Base-by-base conservation (phyloP, 345 rosid species). In the Brassica juncea region DNA sequence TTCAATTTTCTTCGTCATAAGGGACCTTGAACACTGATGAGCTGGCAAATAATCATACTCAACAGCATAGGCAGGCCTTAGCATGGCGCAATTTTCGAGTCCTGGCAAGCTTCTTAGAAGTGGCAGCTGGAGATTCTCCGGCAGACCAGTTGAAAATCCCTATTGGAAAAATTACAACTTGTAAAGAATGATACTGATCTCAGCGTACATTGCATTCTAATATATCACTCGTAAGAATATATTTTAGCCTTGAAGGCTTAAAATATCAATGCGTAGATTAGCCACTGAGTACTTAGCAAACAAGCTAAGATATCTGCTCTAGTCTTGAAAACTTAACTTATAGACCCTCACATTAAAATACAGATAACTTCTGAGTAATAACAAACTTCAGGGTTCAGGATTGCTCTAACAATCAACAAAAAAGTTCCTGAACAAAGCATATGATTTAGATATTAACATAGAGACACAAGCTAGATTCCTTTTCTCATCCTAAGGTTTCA, bases 71-170 rank as follows among this genome's bases (percentile, higher is more conserved):
- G 99, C 98, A 84, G 98, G 99, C 85, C 99, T 92, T 65, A 94
- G 81, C 97, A 94, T 92, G 57, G 94, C 88, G 65, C 99, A 94
- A 72, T 89, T 92, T 78, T 94, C 98, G n/a, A 94, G 97, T 75
- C 99, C 99, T 37, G 97, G 99, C 85, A 94, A 86, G 76, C 93
- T 90, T 86, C 99, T 88, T 80, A 94, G 81, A 77, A 94, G 97
- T n/a, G 99, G 99, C 73, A 94, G 78, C 86, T 94, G 99, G 68
- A 94, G 82, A 76, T 86, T 89, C 86, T 94, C 99, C 11, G 99
- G 99, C 69, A 94, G 85, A 76, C 97, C 99, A 84, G 99, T 94
- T 49, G 99, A 94, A 84, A 94, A 94, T 9, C 99, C 99, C 99
- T 94, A 88, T 27, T 27, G 32, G 14, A 71, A 32, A 62, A 55